A percentile compares a stretch with the other conserved stretches of the same genome.
phyloP scores from a whole-genome alignment of 495 filamentous ascomycete genomes.

The Penicillium soppii region DNA sequence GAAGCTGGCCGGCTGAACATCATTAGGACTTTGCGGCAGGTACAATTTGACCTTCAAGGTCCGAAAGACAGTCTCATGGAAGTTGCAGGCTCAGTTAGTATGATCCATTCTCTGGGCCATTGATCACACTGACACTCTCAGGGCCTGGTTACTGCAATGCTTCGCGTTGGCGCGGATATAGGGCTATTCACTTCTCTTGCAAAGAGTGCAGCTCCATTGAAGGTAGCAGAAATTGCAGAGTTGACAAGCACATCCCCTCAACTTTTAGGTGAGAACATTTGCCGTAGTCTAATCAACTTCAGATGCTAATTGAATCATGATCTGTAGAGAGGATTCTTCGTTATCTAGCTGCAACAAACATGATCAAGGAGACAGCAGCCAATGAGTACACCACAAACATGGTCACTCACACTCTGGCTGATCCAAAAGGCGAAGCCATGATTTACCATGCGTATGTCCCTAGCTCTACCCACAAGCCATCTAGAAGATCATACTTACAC shows the following conservation, averaged over 20 bases:
- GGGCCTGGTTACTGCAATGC: slow-evolving; percentile 18
- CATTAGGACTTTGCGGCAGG: slow-evolving; percentile 13
- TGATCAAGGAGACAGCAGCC: slow-evolving; percentile 34
- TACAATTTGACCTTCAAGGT: slow-evolving; percentile 19
- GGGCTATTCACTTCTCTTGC: slow-evolving; percentile 33
- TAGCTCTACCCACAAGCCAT: neutral
- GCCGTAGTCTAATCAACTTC: neutral
- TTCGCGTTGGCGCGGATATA: slow-evolving; percentile 35
- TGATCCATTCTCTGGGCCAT: too few species aligned
- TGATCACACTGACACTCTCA: slow-evolving; percentile 4
- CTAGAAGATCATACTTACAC: neutral
- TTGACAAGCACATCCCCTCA: slow-evolving; percentile 25
- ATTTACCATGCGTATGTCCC: slow-evolving; percentile 28
- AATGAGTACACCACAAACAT: slow-evolving; percentile 35
- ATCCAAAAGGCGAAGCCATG: slow-evolving; percentile 25
- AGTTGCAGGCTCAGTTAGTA: slow-evolving; percentile 20
- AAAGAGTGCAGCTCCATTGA: slow-evolving; percentile 20
- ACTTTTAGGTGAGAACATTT: slow-evolving; percentile 24
- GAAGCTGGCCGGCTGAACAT: slow-evolving; percentile 20
- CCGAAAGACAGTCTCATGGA: slow-evolving; percentile 19
- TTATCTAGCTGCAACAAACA: slow-evolving; percentile 38
- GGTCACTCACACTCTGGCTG: slow-evolving; percentile 31
- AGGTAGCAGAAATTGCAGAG: slow-evolving; percentile 29
- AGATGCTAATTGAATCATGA: neutral
- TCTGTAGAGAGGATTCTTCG: slow-evolving; percentile 42